Evolutionary conservation across 345 rosid species (phyloP).

Genomic region (Camelina hispida): DNA sequence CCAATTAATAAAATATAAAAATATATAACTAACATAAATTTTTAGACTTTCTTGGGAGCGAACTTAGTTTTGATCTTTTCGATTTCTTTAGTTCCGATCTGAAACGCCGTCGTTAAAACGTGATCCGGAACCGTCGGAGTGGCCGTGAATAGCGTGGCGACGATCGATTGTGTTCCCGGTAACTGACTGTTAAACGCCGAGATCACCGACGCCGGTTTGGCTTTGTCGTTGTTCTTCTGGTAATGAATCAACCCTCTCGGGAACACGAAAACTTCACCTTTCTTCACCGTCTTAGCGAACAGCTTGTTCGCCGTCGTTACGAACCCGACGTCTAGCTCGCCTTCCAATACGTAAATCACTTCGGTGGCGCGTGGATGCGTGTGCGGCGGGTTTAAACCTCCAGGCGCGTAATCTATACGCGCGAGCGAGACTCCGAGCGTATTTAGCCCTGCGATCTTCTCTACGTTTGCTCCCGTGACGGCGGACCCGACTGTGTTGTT

Average conservation of each 20-base stretch:
- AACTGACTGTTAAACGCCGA: slow-evolving; percentile 68
- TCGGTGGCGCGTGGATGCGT: slow-evolving; percentile 80
- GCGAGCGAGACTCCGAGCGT: slow-evolving; percentile 69
- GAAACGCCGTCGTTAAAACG: slow-evolving; percentile 62
- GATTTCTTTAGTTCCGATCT: slow-evolving; percentile 64
- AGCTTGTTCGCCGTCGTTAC: slow-evolving; percentile 64
- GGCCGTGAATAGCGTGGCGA: slow-evolving; percentile 52
- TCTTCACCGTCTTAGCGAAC: slow-evolving; percentile 57
- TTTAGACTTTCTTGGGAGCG: slow-evolving; percentile 56
- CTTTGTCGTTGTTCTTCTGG: slow-evolving; percentile 65
- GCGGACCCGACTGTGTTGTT: slow-evolving; percentile 62
- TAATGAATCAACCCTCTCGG: slow-evolving; percentile 70
- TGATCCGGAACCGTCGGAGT: slow-evolving; percentile 59
- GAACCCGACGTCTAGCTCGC: slow-evolving; percentile 68
- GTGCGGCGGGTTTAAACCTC: slow-evolving; percentile 73
- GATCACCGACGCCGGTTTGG: slow-evolving; percentile 51
- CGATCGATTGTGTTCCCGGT: slow-evolving; percentile 71
- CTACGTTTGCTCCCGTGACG: slow-evolving; percentile 64
- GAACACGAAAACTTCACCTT: slow-evolving; percentile 65
- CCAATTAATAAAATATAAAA: slow-evolving; percentile 1
- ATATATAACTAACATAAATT: neutral
- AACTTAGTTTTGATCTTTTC: slow-evolving; percentile 58
- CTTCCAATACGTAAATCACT: slow-evolving; percentile 60
- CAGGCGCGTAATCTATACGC: slow-evolving; percentile 60
- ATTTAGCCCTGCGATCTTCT: slow-evolving; percentile 70